These are phyloP conservation scores for Globisporangium heterothallicum DNA, from an alignment of 352 stramenopile species.

Conservation along the genomic window DNA sequence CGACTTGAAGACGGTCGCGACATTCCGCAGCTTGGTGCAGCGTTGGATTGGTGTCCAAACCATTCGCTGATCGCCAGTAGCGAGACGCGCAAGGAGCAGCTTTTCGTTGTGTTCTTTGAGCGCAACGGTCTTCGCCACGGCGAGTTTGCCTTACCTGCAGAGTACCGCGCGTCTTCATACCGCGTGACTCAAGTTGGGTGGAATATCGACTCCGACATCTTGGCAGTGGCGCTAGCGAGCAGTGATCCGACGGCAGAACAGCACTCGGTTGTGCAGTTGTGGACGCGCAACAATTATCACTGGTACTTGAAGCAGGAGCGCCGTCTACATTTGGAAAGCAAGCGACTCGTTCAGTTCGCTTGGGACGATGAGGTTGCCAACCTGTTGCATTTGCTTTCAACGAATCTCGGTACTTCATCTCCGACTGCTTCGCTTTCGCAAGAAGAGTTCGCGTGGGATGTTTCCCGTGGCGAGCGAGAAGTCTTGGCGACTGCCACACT, in stretches of 20 bases:
- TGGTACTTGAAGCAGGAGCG: conserved; percentile 82
- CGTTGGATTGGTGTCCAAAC: conserved; percentile 70
- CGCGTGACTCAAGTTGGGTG: conserved; percentile 36
- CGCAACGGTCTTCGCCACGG: conserved; percentile 76
- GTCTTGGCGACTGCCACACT: background rate
- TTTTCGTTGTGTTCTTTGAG: conserved; percentile 81
- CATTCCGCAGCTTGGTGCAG: conserved; percentile 33
- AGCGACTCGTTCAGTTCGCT: conserved; percentile 23
- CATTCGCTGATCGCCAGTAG: conserved; percentile 65
- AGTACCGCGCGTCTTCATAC: conserved; percentile 25
- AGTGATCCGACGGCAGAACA: background rate
- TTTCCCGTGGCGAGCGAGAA: conserved; percentile 17
- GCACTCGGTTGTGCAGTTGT: conserved; percentile 47
- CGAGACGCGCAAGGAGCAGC: conserved; percentile 47
- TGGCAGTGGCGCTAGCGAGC: conserved; percentile 45
- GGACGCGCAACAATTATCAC: conserved; percentile 77
- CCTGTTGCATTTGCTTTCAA: conserved; percentile 29
- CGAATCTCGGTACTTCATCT: conserved; percentile 15
- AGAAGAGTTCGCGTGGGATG: conserved; percentile 52
- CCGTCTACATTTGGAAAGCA: conserved; percentile 14
- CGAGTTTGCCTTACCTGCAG: conserved; percentile 53
- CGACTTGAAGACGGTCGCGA: conserved; percentile 66
- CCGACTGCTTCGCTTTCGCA: conserved; percentile 31
- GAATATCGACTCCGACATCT: conserved; percentile 64
- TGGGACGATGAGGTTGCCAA: conserved; percentile 57